Evolutionary conservation across 176 grass and related monocot species (phyloP), one percentile per base, ranked within the genome.

Genomic region (Typha latifolia): DNA sequence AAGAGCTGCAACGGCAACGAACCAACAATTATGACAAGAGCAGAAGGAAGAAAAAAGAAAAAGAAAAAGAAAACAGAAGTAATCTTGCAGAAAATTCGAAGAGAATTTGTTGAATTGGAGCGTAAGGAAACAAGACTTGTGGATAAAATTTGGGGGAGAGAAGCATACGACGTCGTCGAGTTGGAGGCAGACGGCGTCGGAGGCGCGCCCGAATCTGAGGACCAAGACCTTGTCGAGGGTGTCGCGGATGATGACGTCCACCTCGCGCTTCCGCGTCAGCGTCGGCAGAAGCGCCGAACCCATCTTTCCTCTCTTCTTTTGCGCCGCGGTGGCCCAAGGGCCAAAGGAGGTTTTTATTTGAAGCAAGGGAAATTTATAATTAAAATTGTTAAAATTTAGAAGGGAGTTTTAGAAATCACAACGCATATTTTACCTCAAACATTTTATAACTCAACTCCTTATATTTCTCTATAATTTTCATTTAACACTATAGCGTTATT

Each of bases 161-260:
- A 14, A 1, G 29, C 67, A 34, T 78, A 91, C 92, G 71, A 91
- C 69, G 68, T 91, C 82, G 57, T 96, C 92, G 47, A 91, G 77
- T 43, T 91, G 88, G 74, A 96, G 85, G 79, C 82, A 91, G 72
- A 74, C 29, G 32, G 85, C 24, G 64, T 91, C 92, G 26, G 61
- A 48, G 69, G 65, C 37, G 22, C 87, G 79, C 53, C 87, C 92
- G 51, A 96, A 91, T 3, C 87, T 87, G 69, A 96, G 87, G 72
- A 96, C 82, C 31, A 96, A 64, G 59, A 96, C 87, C 82, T 84
- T 86, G 65, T 96, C 87, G 23, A 96, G 87, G 23, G 84, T 91
- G 71, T 91, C 80, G 34, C 87, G 72, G 29, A 96, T 91, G 61
- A 81, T 66, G 18, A 63, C 4, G 56, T 91, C 91, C 16, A 91